A percentile compares a stretch with the other conserved stretches of the same genome.
phyloP scores from a whole-genome alignment of 2,329 filamentous ascomycete species.

The Sclerotinia spermophila region DNA sequence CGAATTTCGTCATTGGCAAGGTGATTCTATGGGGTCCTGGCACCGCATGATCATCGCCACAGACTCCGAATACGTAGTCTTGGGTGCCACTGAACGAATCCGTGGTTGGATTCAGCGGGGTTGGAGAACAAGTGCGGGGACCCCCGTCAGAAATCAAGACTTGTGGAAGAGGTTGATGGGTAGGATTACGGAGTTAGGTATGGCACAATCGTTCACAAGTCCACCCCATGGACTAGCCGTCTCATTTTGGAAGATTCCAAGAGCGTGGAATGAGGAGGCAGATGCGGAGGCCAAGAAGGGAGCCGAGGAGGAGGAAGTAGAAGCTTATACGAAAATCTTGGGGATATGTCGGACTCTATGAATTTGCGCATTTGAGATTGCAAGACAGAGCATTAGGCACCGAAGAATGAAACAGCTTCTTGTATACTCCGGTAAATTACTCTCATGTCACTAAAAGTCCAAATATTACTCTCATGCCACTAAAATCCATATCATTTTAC shows the following conservation, averaged over 20 bases:
- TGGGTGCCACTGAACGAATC: constrained; percentile 45
- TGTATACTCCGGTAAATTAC: too few species aligned
- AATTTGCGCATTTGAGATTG: not conserved
- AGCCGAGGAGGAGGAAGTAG: not conserved
- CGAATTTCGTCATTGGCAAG: constrained; percentile 30
- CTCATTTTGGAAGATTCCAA: not conserved
- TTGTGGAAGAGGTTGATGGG: not conserved
- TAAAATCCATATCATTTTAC: too few species aligned
- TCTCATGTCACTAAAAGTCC: not conserved
- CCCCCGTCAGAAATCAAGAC: constrained; percentile 42
- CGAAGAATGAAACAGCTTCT: not conserved
- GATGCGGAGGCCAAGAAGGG: not conserved
- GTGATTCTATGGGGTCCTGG: constrained; percentile 38
- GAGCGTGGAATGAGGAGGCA: not conserved
- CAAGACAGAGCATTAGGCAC: not conserved
- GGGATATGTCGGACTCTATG: not conserved
- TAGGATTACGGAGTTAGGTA: not conserved
- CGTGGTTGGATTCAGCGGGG: constrained; percentile 43
- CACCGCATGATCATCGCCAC: constrained; percentile 48
- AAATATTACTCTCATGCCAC: not conserved
- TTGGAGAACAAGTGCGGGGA: constrained; percentile 42
- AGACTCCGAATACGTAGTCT: constrained; percentile 48
- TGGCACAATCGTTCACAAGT: too few species aligned
- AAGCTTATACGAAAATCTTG: not conserved
- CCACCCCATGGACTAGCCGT: not conserved